Evolutionary conservation across 1,139 yeast genomes (phyloP).

Genomic region (Kurtzmaniella quercitrusa): DNA sequence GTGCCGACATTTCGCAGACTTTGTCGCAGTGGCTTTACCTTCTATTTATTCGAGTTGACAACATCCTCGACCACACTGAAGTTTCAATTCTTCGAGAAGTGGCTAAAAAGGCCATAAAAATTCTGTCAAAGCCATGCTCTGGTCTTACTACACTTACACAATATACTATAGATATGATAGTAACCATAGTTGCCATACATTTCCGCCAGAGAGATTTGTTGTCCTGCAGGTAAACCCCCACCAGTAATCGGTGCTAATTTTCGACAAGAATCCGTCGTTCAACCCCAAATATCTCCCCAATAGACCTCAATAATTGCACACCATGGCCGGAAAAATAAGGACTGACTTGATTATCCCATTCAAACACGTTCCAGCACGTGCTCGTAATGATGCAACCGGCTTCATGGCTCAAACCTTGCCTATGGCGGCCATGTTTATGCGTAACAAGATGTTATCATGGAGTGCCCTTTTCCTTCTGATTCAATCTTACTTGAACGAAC

Average conservation of each 20-base stretch:
- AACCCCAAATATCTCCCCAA: neutral
- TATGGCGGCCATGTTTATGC: slow-evolving; percentile 63
- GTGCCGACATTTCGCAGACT: slow-evolving; percentile 23
- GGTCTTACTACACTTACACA: slow-evolving; percentile 10
- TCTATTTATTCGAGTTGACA: slow-evolving; percentile 32
- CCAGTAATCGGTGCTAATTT: neutral
- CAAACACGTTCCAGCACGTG: slow-evolving; percentile 47
- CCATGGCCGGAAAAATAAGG: slow-evolving; percentile 31
- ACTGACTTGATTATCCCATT: slow-evolving; percentile 43
- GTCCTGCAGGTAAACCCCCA: neutral
- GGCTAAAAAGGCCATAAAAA: slow-evolving; percentile 36
- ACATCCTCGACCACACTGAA: slow-evolving; percentile 31
- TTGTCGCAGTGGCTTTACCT: slow-evolving; percentile 38
- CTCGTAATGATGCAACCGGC: slow-evolving; percentile 42
- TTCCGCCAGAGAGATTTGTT: slow-evolving; percentile 37
- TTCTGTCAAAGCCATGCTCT: slow-evolving; percentile 9
- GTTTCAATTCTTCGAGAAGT: slow-evolving; percentile 33
- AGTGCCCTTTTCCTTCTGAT: slow-evolving; percentile 49
- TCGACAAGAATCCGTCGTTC: neutral
- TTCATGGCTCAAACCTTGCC: slow-evolving; percentile 59
- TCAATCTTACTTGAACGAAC: slow-evolving; percentile 48
- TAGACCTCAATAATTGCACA: slow-evolving; percentile 3
- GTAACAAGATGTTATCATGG: slow-evolving; percentile 56
- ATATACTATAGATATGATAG: slow-evolving; percentile 31
- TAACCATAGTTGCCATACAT: slow-evolving; percentile 30